Conservation (phyloP, 352 stramenopile species). For the Pythium oligandrum region DNA sequence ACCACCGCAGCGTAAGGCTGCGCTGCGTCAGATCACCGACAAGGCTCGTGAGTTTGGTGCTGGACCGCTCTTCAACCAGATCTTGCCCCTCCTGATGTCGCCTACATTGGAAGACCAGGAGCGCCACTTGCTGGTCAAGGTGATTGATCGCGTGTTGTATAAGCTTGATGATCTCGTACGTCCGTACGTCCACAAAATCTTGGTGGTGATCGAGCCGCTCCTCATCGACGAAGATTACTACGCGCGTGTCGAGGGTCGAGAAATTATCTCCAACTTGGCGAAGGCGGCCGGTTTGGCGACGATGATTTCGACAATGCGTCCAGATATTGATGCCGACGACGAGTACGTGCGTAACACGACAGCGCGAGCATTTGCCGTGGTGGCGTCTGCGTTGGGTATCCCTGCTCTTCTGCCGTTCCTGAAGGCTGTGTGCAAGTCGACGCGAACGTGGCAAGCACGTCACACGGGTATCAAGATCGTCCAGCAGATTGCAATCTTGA, state of each 20-base stretch:
- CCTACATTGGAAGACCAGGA: conserved; percentile 99
- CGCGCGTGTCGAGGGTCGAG: conserved; percentile 96
- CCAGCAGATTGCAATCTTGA: conserved; percentile 98
- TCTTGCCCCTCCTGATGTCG: conserved; percentile 98
- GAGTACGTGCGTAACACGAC: conserved; percentile 99
- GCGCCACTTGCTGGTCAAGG: conserved; percentile 98
- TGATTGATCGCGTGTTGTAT: conserved; percentile 99
- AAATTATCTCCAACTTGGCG: conserved; percentile 99
- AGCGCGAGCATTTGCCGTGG: conserved; percentile 96
- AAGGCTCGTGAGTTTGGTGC: conserved; percentile 96
- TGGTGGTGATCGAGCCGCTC: conserved; percentile 98
- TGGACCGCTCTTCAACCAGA: conserved; percentile 98
- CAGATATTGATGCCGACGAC: conserved; percentile 98
- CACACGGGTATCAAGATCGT: conserved; percentile 99
- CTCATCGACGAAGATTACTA: conserved; percentile 99
- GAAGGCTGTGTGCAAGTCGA: conserved; percentile 97
- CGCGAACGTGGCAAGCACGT: conserved; percentile 98
- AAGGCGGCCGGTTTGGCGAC: conserved; percentile 98
- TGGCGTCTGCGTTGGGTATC: conserved; percentile 98
- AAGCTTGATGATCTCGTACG: conserved; percentile 98
- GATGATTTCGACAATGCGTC: conserved; percentile 99
- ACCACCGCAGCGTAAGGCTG: conserved; percentile 95
- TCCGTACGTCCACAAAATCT: conserved; percentile 99
- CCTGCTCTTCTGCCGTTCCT: conserved; percentile 97
- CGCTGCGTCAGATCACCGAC: conserved; percentile 96